Evolutionary conservation across 148 eudicot species (phyloP).

Genomic region (Rheum nobile): DNA sequence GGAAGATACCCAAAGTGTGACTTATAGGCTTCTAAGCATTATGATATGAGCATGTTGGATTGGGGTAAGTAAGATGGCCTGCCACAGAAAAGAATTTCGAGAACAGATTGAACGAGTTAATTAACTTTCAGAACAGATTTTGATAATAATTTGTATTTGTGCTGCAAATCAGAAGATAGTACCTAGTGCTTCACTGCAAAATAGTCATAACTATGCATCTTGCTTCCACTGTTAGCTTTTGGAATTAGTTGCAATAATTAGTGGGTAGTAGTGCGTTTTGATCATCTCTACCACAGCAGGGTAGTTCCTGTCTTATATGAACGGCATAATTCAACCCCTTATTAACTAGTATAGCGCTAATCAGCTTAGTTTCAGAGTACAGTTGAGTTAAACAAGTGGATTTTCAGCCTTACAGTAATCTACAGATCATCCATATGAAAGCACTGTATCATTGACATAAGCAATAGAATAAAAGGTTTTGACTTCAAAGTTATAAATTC

Average conservation of each 20-base stretch:
- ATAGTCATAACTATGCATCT: conserved; percentile 1
- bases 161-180: conserved; percentile 1
- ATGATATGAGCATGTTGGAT: neutral
- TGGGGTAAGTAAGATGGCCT: neutral
- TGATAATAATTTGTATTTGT: conserved; percentile 1
- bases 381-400: too few relatives aligned
- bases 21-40: neutral
- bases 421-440: too few relatives aligned
- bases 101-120: conserved; percentile 1
- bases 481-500: too few relatives aligned
- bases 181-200: neutral
- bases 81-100: neutral
- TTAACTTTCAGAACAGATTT: conserved; percentile 3
- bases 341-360: neutral
- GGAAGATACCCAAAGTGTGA: neutral
- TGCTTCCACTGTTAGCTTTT: neutral
- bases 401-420: too few relatives aligned
- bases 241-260: neutral
- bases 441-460: too few relatives aligned
- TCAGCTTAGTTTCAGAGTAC: neutral
- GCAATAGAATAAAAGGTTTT: too few relatives aligned
- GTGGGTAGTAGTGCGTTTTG: neutral
- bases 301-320: neutral
- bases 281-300: neutral
- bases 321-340: neutral